Evolutionary conservation across 2,329 filamentous ascomycete species (phyloP).

Genomic region (Cercospora sp.): DNA sequence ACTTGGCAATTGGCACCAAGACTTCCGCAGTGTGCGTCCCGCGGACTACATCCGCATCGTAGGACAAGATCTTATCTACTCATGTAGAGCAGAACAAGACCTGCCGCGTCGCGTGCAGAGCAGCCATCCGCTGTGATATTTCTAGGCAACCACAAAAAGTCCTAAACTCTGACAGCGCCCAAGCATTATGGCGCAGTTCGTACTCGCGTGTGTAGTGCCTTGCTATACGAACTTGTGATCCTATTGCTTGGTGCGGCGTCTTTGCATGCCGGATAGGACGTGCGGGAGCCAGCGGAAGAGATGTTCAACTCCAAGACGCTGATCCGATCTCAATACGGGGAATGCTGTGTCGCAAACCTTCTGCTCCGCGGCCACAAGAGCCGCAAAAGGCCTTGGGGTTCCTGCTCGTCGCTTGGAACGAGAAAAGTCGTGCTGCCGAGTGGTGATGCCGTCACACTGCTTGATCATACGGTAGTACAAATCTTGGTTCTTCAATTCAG

Average conservation of each 20-base stretch:
- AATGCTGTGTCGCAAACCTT: neutral
- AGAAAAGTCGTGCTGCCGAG: neutral
- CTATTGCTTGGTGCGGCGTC: neutral
- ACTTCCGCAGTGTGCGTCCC: neutral
- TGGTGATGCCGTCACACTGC: neutral
- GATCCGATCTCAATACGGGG: neutral
- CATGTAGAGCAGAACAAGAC: neutral
- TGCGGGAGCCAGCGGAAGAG: neutral
- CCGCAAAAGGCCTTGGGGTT: neutral
- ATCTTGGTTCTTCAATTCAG: neutral
- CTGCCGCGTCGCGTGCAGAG: neutral
- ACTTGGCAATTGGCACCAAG: neutral
- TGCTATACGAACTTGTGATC: neutral
- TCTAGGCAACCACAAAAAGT: neutral
- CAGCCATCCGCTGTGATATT: neutral
- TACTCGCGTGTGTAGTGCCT: neutral
- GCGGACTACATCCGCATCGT: neutral
- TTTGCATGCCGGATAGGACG: neutral
- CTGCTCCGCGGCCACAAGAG: neutral
- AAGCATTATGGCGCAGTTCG: neutral
- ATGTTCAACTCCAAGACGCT: neutral
- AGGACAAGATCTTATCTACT: neutral
- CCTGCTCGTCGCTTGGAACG: neutral
- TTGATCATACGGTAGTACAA: neutral
- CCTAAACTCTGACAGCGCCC: neutral